These are phyloP conservation scores for Malassezia equina DNA, from an alignment of 1,284 basidiomycete genomes.

Conservation along the genomic window DNA sequence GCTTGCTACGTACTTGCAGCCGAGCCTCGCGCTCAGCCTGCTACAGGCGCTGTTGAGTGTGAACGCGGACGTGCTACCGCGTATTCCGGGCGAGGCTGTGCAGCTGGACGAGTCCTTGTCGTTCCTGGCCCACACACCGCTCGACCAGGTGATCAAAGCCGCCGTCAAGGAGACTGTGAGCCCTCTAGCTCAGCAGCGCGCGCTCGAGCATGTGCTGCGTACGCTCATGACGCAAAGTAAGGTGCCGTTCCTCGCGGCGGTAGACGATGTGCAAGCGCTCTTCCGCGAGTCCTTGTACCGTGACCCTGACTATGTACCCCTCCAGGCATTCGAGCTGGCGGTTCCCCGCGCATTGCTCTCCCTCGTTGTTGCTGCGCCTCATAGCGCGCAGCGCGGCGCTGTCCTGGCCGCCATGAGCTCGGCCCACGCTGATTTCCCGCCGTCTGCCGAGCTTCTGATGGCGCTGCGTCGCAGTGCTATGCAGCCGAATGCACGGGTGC, in stretches of 20 bases:
- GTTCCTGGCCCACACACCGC: constrained; percentile 18
- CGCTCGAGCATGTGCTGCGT: constrained; percentile 60
- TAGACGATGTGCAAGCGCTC: constrained; percentile 77
- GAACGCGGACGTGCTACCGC: constrained; percentile 38
- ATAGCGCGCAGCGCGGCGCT: constrained; percentile 17
- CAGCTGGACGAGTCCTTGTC: constrained; percentile 16
- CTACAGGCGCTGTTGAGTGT: constrained; percentile 45
- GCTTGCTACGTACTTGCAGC: constrained; percentile 70
- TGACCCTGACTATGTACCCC: constrained; percentile 62
- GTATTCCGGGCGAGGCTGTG: constrained; percentile 16
- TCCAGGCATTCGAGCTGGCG: constrained; percentile 71
- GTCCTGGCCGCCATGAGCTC: constrained; percentile 28
- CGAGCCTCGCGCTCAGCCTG: constrained; percentile 49
- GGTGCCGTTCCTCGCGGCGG: constrained; percentile 65
- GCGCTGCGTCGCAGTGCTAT: constrained; percentile 17
- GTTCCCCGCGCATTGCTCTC: constrained; percentile 55
- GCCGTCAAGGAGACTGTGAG: constrained; percentile 2
- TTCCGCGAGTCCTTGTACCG: constrained; percentile 66
- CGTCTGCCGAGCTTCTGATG: constrained; percentile 23
- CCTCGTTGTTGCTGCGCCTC: constrained; percentile 18
- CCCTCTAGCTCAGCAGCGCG: constrained; percentile 49
- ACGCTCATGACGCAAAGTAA: constrained; percentile 62
- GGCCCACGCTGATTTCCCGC: constrained; percentile 25
- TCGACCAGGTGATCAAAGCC: constrained; percentile 20
- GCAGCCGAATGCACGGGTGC: constrained; percentile 7